Conservation (phyloP, 1,139 yeast genomes). For the Pichia sp. region DNA sequence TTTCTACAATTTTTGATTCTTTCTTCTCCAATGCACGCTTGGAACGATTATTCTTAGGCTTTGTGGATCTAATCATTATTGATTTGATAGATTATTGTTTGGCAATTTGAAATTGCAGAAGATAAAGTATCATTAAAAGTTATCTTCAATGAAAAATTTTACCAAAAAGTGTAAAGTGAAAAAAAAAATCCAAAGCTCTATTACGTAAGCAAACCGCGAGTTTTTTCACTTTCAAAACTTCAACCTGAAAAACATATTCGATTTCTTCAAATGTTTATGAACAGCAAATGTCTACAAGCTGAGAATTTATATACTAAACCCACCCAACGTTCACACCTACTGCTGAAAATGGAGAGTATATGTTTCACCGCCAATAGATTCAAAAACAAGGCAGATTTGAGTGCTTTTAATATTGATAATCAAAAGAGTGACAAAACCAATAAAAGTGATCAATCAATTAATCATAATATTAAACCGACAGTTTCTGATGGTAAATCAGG, state of each 20-base stretch:
- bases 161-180: neutral
- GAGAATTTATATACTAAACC: no score
- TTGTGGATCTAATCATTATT: constrained; percentile 60
- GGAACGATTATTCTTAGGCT: constrained; percentile 93
- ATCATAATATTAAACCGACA: neutral
- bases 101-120: neutral
- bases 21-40: constrained; percentile 88
- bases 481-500: neutral
- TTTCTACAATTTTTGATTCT: constrained; percentile 85
- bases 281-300: no score
- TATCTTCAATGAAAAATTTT: neutral
- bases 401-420: no score
- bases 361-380: constrained; percentile 23
- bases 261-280: no score
- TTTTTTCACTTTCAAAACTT: neutral
- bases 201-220: neutral
- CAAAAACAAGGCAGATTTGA: neutral
- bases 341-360: constrained; percentile 5
- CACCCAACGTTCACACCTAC: no score
- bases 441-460: neutral
- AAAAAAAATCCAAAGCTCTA: neutral
- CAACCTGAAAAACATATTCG: neutral
- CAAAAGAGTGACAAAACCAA: neutral
- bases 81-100: neutral
- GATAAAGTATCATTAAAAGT: no score